Evolutionary conservation across 176 grass and related monocot genomes (phyloP).

Genomic region (Ensete glaucum): DNA sequence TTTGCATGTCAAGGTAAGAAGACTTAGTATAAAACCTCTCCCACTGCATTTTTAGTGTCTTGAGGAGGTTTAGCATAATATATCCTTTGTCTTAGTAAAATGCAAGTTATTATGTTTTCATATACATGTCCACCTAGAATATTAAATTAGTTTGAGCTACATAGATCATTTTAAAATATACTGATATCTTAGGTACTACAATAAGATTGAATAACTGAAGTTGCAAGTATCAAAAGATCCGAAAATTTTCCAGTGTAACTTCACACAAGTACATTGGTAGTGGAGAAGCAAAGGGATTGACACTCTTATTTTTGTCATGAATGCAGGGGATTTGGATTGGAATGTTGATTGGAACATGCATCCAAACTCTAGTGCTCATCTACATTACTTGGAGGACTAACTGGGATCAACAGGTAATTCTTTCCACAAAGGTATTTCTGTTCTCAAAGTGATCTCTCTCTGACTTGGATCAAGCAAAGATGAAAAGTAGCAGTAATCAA

Average conservation of each 20-base stretch:
- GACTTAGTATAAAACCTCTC: neutral
- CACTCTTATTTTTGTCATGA: neutral
- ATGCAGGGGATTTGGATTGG: constrained; percentile 85
- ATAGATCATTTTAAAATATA: no score
- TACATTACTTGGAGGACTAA: constrained; percentile 51
- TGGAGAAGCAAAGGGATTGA: neutral
- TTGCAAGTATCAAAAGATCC: no score
- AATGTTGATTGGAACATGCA: constrained; percentile 67
- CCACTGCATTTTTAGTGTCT: no score
- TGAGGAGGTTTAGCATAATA: no score
- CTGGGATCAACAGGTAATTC: constrained; percentile 68
- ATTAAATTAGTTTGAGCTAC: no score
- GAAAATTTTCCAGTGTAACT: no score
- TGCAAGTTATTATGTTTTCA: no score
- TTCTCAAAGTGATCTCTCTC: neutral
- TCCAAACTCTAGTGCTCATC: constrained; percentile 57
- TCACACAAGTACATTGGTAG: neutral
- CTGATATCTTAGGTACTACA: no score
- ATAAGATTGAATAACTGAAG: no score
- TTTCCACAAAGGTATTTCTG: neutral
- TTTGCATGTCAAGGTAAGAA: constrained; percentile 48
- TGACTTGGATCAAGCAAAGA: neutral
- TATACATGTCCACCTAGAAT: no score
- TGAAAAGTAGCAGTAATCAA: neutral
- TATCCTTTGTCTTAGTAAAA: no score